A percentile compares a stretch with the other conserved stretches of the same genome.
Conservation (phyloP, 164 flowering plant species). For the Magnolia officinalis region DNA sequence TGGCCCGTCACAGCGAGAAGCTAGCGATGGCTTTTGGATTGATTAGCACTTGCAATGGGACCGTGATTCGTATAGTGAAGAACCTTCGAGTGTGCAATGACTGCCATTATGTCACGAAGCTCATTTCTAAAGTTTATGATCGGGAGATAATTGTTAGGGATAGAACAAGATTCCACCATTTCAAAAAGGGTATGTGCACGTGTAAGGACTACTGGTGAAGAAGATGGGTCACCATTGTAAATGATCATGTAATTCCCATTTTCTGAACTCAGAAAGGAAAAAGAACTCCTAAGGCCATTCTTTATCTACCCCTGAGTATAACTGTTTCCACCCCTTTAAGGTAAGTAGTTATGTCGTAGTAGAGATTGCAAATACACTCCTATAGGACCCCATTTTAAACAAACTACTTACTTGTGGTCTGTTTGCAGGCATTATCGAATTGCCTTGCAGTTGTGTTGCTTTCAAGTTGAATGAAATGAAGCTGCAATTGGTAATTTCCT, state of each 20-base stretch:
- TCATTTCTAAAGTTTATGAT: slow-evolving; percentile 32
- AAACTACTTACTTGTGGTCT: no score
- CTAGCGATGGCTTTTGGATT: slow-evolving; percentile 47
- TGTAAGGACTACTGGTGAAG: slow-evolving; percentile 42
- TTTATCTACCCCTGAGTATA: background rate
- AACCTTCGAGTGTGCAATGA: slow-evolving; percentile 33
- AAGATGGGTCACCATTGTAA: background rate
- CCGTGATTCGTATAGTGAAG: slow-evolving; percentile 33
- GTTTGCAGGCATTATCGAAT: no score
- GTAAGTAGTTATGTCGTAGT: no score
- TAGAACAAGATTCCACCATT: slow-evolving; percentile 41
- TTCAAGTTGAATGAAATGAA: no score
- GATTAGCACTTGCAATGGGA: slow-evolving; percentile 33
- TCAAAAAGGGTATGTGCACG: slow-evolving; percentile 33
- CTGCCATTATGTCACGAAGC: slow-evolving; percentile 37
- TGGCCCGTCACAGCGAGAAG: slow-evolving; percentile 42
- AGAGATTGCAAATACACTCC: no score
- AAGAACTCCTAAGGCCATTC: background rate
- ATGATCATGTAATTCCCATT: background rate
- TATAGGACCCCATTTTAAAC: no score
- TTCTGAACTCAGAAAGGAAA: background rate
- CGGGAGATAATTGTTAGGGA: slow-evolving; percentile 40
- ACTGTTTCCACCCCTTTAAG: no score
- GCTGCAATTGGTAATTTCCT: no score
- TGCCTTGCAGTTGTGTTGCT: no score